Evolutionary conservation across 257 asterid species (phyloP).

Genomic region (Solanum sejunctum): DNA sequence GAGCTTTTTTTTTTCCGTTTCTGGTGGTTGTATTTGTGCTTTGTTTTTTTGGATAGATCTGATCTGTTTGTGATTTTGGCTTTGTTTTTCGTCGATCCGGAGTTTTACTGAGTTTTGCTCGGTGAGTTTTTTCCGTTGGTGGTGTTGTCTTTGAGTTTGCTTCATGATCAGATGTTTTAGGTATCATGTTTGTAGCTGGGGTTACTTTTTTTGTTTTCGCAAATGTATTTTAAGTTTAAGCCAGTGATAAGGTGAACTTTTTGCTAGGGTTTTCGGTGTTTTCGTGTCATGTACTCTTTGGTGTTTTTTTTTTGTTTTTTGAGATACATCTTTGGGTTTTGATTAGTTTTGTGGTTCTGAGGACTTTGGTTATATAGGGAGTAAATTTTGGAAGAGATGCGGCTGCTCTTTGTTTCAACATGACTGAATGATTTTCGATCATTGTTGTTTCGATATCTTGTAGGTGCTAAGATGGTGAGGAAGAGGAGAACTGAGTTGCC

Average conservation of each 20-base stretch:
- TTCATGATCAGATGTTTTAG: neutral
- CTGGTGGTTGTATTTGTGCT: neutral
- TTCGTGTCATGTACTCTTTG: neutral
- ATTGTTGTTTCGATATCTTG: constrained; percentile 1
- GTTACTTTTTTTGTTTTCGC: neutral
- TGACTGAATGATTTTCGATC: neutral
- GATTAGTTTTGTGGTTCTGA: neutral
- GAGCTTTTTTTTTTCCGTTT: neutral
- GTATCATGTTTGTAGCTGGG: neutral
- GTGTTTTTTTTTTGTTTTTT: neutral
- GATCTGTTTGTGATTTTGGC: neutral
- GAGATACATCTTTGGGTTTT: neutral
- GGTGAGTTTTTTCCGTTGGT: neutral
- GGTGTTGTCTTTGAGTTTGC: neutral
- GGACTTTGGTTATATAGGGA: neutral
- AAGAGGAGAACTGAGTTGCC: constrained; percentile 63
- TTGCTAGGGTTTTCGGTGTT: neutral
- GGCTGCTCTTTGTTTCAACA: neutral
- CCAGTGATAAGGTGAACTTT: neutral
- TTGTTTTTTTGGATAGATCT: neutral
- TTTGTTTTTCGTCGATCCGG: neutral
- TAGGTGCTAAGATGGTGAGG: constrained; percentile 57
- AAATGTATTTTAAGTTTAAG: neutral
- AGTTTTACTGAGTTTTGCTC: neutral
- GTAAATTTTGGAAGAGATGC: neutral